Percentiles rank a stretch among this genome's conserved stretches.
phyloP scores from a whole-genome alignment of 2,329 filamentous ascomycete genomes.

The Calonectria hongkongensis region DNA sequence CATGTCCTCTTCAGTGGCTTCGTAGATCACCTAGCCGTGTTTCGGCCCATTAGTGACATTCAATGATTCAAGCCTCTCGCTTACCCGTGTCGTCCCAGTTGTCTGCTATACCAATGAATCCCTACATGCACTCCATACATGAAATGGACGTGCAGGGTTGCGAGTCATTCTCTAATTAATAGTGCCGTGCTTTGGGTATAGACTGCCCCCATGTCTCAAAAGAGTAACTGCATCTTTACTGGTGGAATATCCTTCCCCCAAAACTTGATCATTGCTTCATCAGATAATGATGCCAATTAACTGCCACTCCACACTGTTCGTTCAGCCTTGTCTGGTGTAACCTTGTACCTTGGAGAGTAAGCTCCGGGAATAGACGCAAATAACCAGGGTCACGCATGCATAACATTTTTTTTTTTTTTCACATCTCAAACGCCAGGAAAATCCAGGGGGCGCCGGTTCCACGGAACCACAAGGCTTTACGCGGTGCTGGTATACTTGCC shows the following conservation, averaged over 20 bases:
- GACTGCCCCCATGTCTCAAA: slow-evolving; percentile 6
- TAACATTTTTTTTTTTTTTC: slow-evolving; percentile 10
- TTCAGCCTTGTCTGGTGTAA: slow-evolving; percentile 24
- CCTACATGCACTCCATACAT: not conserved
- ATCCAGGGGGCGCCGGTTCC: not conserved
- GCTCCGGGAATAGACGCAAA: slow-evolving; percentile 14
- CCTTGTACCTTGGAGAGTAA: slow-evolving; percentile 57
- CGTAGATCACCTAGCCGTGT: slow-evolving; percentile 13
- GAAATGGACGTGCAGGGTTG: slow-evolving; percentile 13
- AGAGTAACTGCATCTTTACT: slow-evolving; percentile 13
- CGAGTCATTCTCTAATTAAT: slow-evolving; percentile 21
- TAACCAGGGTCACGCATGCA: slow-evolving; percentile 13
- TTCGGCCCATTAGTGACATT: slow-evolving; percentile 4
- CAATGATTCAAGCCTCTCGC: not conserved
- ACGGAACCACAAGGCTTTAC: not conserved
- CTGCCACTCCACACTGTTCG: slow-evolving; percentile 16
- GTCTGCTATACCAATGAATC: not conserved
- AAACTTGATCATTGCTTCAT: slow-evolving; percentile 1
- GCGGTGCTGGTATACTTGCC: not conserved
- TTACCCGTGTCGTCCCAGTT: not conserved
- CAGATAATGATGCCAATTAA: slow-evolving; percentile 14
- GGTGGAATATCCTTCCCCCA: slow-evolving; percentile 1
- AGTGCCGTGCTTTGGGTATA: slow-evolving; percentile 5
- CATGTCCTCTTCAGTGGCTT: slow-evolving; percentile 15
- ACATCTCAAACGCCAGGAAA: slow-evolving; percentile 15